Evolutionary conservation across 2,329 filamentous ascomycete species (phyloP).

Genomic region (Pestalotiopsis fici): DNA sequence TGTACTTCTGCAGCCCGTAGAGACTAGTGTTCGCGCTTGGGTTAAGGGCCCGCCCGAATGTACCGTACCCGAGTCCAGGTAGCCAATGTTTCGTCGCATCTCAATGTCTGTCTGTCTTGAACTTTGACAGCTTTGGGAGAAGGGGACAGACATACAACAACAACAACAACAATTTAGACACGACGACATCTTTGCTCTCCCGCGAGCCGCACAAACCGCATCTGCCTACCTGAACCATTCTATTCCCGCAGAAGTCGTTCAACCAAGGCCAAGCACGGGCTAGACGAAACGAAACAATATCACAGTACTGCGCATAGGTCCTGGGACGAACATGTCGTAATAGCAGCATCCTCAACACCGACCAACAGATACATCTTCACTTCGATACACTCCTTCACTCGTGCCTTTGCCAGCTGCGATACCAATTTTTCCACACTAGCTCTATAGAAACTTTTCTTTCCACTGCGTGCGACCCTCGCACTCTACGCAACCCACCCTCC

Average conservation of each 20-base stretch:
- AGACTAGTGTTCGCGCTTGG: background rate
- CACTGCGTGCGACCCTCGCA: background rate
- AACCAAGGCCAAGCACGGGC: background rate
- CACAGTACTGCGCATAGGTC: background rate
- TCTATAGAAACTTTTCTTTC: background rate
- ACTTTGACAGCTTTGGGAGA: background rate
- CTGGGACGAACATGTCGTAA: conserved; percentile 5
- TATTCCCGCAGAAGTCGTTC: background rate
- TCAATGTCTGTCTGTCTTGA: background rate
- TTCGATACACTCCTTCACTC: conserved; percentile 11
- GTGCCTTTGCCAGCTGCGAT: background rate
- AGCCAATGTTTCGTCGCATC: background rate
- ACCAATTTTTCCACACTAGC: too few relatives aligned
- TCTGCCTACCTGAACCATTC: background rate
- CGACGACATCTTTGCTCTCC: background rate
- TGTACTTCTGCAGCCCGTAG: background rate
- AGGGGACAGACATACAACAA: background rate
- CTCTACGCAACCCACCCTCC: background rate
- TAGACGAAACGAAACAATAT: background rate
- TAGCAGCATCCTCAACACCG: background rate
- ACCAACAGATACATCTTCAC: background rate
- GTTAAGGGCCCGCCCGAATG: background rate
- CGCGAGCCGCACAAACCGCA: background rate
- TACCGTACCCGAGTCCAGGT: background rate
- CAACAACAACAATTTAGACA: background rate